Evolutionary conservation across 2,329 filamentous ascomycete genomes (phyloP), one percentile per base, ranked within the genome.

Genomic region (Fusarium sp.): DNA sequence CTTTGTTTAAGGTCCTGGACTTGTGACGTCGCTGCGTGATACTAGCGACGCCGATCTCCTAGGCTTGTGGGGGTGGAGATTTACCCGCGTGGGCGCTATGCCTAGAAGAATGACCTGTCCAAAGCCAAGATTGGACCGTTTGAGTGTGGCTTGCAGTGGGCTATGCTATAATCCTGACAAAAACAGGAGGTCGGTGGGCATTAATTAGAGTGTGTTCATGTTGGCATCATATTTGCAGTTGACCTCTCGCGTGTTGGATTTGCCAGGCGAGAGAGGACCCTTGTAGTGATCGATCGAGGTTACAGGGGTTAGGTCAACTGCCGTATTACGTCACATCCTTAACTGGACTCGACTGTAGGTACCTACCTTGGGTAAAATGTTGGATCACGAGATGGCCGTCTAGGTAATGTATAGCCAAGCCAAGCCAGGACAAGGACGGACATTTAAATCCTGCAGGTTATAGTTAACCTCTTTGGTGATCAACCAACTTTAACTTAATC

Each of bases 1-100:
- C 26, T 62, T 68, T 75, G 72, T 59, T 69, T 65, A 57, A 67
- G 42, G 52, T 51, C 42, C 38, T 68, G 47, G 39, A 58, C 68
- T 69, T 65, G 73, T 78, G 76, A 78, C 72, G 60, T 74, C 61
- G 72, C 56, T 66, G 66, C 76, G 75, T 78, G 76, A 78, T 77
- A 64, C 56, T 65, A 67, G 67, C 61, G 44, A 69, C 61, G 67
- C 47, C 58, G 70, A 73, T 73, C 71, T 47, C n/a, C 55, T n/a
- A 36, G 41, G 45, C 34, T 64, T 71, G 67, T 57, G 71, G 71
- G 67, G 71, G 63, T 72, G 71, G 71, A 58, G 47, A 51, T 36
- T 14, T 57, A 68, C 30, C 71, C 63, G 42, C 59, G 58, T 72
- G 69, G 68, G 68, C 61, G 60, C 60, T 70, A 70, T 66, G 15